Evolutionary conservation across 192 early-diverging fungal genomes (phyloP).

Genomic region (Jimgerdemannia flammicorona): DNA sequence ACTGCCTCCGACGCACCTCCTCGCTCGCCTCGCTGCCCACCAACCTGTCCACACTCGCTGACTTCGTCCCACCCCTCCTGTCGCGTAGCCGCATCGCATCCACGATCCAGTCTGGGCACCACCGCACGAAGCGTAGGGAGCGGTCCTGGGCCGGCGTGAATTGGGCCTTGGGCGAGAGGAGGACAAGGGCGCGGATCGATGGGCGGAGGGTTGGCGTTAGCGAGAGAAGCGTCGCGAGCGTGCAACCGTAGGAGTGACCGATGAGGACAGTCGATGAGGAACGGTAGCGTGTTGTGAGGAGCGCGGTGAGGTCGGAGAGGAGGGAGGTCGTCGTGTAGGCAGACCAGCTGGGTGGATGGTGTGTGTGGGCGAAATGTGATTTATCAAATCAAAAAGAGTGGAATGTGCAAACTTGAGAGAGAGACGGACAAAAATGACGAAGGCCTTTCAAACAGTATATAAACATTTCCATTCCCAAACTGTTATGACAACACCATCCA

Average conservation of each 20-base stretch:
- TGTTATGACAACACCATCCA: too few relatives aligned
- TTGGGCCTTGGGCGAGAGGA: conserved; percentile 46
- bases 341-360: conserved; percentile 27
- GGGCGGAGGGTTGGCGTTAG: conserved; percentile 14
- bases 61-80: conserved; percentile 42
- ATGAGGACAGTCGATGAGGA: conserved; percentile 45
- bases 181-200: conserved; percentile 41
- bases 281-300: conserved; percentile 41
- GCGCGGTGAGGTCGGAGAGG: conserved; percentile 35
- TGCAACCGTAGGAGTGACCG: conserved; percentile 55
- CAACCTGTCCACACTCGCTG: conserved; percentile 40
- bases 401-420: neutral
- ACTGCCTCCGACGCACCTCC: conserved; percentile 32
- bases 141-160: conserved; percentile 33
- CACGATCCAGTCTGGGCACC: conserved; percentile 43
- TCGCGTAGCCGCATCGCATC: conserved; percentile 39
- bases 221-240: conserved; percentile 40
- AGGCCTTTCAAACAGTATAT: too few relatives aligned
- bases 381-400: neutral
- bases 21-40: conserved; percentile 30
- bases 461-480: too few relatives aligned
- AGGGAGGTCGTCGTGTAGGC: conserved; percentile 44
- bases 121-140: conserved; percentile 19
- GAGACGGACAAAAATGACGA: neutral
- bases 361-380: neutral